These are phyloP conservation scores for Perilla frutescens DNA, from an alignment of 257 asterid species.

Conservation along the genomic window DNA sequence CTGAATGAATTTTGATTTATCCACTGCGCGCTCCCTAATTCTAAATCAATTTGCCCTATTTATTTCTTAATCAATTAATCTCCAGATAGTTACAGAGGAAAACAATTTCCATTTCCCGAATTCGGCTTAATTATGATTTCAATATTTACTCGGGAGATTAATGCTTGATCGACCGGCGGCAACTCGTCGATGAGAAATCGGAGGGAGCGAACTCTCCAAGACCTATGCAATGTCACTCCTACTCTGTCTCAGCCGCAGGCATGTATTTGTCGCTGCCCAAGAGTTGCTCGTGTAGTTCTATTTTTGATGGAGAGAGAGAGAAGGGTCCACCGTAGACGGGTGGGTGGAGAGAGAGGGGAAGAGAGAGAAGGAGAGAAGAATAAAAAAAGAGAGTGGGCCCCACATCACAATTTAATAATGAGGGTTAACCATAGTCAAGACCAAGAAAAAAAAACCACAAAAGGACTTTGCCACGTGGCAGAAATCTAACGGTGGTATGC, in stretches of 20 bases:
- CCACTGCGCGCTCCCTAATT: slow-evolving; percentile 38
- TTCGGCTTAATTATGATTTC: slow-evolving; percentile 33
- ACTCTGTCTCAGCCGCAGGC: slow-evolving; percentile 61
- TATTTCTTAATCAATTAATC: slow-evolving; percentile 30
- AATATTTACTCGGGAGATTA: slow-evolving; percentile 26
- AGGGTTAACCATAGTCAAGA: no score
- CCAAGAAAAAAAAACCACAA: no score
- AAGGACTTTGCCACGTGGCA: no score
- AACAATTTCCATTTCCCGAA: slow-evolving; percentile 36
- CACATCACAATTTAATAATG: no score
- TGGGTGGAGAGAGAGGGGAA: no score
- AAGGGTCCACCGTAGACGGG: no score
- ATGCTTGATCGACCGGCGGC: slow-evolving; percentile 56
- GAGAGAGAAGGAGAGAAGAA: no score
- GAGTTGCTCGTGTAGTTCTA: no score
- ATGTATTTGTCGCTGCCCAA: slow-evolving; percentile 29
- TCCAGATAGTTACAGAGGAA: slow-evolving; percentile 26
- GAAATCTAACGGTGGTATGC: no score
- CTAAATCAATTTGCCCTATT: slow-evolving; percentile 36
- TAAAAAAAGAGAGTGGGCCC: no score
- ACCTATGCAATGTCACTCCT: slow-evolving; percentile 59
- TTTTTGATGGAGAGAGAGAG: no score
- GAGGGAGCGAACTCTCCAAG: slow-evolving; percentile 56
- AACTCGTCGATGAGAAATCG: slow-evolving; percentile 57
- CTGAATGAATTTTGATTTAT: slow-evolving; percentile 37